Evolutionary conservation across 768 basidiomycete species (phyloP), one percentile per base, ranked within the genome.

Genomic region (Rhizopogon vulgaris): DNA sequence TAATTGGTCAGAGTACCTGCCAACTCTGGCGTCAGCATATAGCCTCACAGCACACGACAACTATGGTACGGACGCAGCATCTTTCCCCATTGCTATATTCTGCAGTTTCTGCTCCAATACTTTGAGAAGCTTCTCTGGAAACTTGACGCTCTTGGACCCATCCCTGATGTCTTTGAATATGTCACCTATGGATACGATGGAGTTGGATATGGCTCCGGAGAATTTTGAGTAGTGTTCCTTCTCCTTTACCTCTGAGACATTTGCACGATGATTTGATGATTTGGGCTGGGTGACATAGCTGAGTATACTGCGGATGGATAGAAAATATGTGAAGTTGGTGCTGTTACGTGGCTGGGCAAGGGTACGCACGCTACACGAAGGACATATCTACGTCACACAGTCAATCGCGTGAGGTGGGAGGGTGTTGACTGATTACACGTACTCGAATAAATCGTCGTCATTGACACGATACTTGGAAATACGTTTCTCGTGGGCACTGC

Each of bases 61-160:
- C 11, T 36, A 39, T 24, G 51, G 41, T 36, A 81, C 92, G 71
- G 68, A 95, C 93, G 78, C 83, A 34, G 88, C 69, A 64, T 96
- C 92, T 72, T 86, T 88, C 3, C 92, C 94, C 86, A 94, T 91
- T 8, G 91, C 91, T 58, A 98, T 93, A 58, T 85, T 82, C 73
- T 94, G 87, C 68, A 98, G 68, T 69, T 84, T 90, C 70, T 84
- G 80, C 66, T 96, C 94, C 56, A 99, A 72, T 7, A 90, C 86
- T 70, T 94, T 97, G 52, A 97, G 65, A 53, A 96, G 72, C 69
- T 93, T 94, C 71, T 97, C 93, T 0, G 95, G 94, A 67, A 94
- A 97, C 65, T 90, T 91, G 63, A 90, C 87, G 54, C 82, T 87
- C 73, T 88, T 92, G 49, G 83, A 80, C 5, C 89, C 85, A 69